phyloP scores from a whole-genome alignment of 495 filamentous ascomycete genomes.

The Penicillium egyptiacum region DNA sequence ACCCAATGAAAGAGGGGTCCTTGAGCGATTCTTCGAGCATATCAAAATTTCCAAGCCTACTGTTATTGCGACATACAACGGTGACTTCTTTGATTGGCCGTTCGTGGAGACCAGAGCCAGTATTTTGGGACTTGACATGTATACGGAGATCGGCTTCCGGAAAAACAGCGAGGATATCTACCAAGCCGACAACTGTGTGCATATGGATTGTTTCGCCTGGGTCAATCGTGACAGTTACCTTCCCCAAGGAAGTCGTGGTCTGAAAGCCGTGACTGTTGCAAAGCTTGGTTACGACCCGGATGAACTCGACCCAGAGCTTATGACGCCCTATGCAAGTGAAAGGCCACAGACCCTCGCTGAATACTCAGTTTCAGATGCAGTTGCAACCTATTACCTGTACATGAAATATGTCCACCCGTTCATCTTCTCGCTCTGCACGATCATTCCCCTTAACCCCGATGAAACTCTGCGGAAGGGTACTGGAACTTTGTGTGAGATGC shows the following conservation, averaged over 20 bases:
- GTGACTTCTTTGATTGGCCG: slow-evolving; percentile 99
- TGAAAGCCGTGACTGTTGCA: slow-evolving; percentile 96
- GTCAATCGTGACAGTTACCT: slow-evolving; percentile 98
- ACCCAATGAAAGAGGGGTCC: slow-evolving; percentile 80
- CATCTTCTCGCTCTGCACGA: slow-evolving; percentile 97
- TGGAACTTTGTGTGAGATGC: slow-evolving; percentile 96
- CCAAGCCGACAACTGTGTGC: slow-evolving; percentile 89
- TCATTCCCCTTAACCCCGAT: slow-evolving; percentile 89
- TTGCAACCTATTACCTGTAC: slow-evolving; percentile 98
- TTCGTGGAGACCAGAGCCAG: slow-evolving; percentile 94
- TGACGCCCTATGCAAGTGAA: slow-evolving; percentile 93
- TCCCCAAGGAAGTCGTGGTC: slow-evolving; percentile 92
- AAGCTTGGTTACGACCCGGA: slow-evolving; percentile 99
- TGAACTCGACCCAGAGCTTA: slow-evolving; percentile 95
- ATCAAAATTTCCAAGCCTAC: slow-evolving; percentile 94
- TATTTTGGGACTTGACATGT: slow-evolving; percentile 98
- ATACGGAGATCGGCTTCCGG: slow-evolving; percentile 93
- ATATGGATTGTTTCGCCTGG: slow-evolving; percentile 99
- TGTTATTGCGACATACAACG: slow-evolving; percentile 99
- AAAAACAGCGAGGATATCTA: slow-evolving; percentile 96
- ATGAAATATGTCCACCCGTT: slow-evolving; percentile 99
- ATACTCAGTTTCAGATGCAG: slow-evolving; percentile 98
- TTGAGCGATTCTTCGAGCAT: slow-evolving; percentile 93
- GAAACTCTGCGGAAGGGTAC: slow-evolving; percentile 94
- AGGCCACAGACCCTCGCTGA: slow-evolving; percentile 91